Percentiles rank a stretch among this genome's conserved stretches.
Evolutionary conservation across 1,284 basidiomycete species (phyloP).

Genomic region (Ustilago xerochloae): DNA sequence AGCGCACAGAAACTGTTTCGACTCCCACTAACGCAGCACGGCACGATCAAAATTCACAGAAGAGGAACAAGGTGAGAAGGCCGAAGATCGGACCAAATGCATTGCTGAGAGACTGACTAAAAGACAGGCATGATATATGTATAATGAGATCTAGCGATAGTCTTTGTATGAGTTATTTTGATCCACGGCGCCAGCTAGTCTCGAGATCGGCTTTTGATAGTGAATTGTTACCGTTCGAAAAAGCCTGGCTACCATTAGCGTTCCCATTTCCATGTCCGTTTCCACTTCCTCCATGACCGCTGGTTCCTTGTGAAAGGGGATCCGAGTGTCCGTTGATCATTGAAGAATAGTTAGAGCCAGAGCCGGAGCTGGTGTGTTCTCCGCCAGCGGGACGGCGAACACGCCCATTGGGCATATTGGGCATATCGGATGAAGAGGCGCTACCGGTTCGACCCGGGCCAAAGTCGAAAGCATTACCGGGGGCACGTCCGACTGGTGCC

Average conservation of each 20-base stretch:
- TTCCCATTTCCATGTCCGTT: conserved; percentile 6
- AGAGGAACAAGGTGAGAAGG: too few species aligned
- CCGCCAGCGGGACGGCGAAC: conserved; percentile 6
- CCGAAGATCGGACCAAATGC: too few species aligned
- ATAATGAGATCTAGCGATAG: neutral
- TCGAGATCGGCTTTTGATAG: conserved; percentile 41
- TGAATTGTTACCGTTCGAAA: conserved; percentile 1
- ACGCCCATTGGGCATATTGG: conserved; percentile 20
- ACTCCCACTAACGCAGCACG: too few species aligned
- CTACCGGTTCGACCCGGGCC: conserved; percentile 33
- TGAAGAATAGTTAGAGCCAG: neutral
- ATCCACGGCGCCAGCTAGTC: conserved; percentile 41
- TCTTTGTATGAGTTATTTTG: conserved; percentile 9
- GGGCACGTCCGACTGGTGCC: conserved; percentile 35
- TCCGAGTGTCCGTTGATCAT: conserved; percentile 8
- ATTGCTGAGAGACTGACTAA: neutral
- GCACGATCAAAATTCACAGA: too few species aligned
- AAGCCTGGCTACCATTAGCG: conserved; percentile 2
- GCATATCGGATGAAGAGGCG: conserved; percentile 22
- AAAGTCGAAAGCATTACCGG: conserved; percentile 44
- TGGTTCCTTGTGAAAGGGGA: neutral
- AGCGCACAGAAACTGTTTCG: too few species aligned
- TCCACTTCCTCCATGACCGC: conserved; percentile 7
- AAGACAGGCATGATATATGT: neutral
- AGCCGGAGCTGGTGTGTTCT: conserved; percentile 9